These are phyloP conservation scores for Polytolypa hystricis DNA, from an alignment of 2,329 filamentous ascomycete genomes.

Conservation along the genomic window DNA sequence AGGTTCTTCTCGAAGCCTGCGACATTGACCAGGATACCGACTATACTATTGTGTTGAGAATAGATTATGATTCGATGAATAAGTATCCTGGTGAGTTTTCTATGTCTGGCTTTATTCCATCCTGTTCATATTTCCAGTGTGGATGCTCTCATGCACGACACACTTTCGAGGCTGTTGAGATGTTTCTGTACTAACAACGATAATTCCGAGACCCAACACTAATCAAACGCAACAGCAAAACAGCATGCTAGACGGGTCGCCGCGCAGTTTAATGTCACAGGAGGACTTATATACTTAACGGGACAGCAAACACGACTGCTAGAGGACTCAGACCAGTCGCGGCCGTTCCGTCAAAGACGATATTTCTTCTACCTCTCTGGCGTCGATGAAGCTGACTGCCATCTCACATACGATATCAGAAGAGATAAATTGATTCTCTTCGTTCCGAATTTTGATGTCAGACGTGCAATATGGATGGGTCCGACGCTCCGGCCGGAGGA, in stretches of 20 bases:
- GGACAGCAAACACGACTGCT: constrained; percentile 40
- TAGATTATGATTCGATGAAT: too few relatives aligned
- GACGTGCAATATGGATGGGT: constrained; percentile 32
- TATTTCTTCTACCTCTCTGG: constrained; percentile 54
- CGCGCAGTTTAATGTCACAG: constrained; percentile 25
- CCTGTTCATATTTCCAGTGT: too few relatives aligned
- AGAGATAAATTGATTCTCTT: constrained; percentile 58
- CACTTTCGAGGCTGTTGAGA: background rate
- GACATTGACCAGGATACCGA: too few relatives aligned
- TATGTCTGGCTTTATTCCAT: too few relatives aligned
- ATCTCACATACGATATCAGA: constrained; percentile 46
- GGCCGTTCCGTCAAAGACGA: constrained; percentile 46
- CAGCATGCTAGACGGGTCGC: constrained; percentile 39
- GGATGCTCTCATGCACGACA: too few relatives aligned
- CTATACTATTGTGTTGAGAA: too few relatives aligned
- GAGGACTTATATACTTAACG: constrained; percentile 46
- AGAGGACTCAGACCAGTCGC: constrained; percentile 48
- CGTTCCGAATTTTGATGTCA: constrained; percentile 58
- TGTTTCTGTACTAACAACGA: background rate
- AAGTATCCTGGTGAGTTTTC: too few relatives aligned
- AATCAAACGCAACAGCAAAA: constrained; percentile 40
- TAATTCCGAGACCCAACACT: too few relatives aligned
- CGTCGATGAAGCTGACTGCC: constrained; percentile 43
- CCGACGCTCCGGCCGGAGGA: constrained; percentile 40
- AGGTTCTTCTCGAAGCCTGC: too few relatives aligned